A percentile compares a stretch with the other conserved stretches of the same genome.
These are phyloP conservation scores for Euphorbia schlechtendalii DNA, from an alignment of 441 rosid species.

Conservation along the genomic window DNA sequence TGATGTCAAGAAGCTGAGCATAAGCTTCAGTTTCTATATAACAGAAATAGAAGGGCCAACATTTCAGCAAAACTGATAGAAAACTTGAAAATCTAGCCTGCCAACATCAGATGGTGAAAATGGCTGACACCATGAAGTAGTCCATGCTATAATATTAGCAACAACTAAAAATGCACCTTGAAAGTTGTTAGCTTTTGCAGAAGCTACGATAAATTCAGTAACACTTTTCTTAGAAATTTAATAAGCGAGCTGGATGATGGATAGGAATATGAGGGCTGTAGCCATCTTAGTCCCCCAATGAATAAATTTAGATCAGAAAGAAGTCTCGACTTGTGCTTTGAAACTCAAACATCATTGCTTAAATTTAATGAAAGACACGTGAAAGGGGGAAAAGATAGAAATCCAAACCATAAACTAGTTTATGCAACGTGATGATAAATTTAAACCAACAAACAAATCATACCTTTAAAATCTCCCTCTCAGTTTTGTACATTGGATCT, in stretches of 20 bases:
- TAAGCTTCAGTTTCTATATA: too few relatives aligned
- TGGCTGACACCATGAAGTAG: too few relatives aligned
- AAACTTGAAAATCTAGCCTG: too few relatives aligned
- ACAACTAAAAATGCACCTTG: too few relatives aligned
- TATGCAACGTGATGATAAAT: background rate
- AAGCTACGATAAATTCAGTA: background rate
- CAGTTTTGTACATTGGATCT: slow-evolving; percentile 78
- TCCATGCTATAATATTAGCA: too few relatives aligned
- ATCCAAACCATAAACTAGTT: background rate
- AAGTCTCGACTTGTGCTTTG: too few relatives aligned
- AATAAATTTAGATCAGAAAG: background rate
- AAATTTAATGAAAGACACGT: background rate
- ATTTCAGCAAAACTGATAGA: too few relatives aligned
- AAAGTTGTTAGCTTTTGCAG: background rate
- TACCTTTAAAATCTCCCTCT: slow-evolving; percentile 78
- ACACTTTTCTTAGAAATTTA: background rate
- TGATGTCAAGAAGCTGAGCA: background rate
- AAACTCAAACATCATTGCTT: background rate
- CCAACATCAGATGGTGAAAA: too few relatives aligned
- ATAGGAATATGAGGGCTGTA: background rate
- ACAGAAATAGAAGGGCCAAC: too few relatives aligned
- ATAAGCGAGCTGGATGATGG: background rate
- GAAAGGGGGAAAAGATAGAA: background rate
- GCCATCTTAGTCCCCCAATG: background rate
- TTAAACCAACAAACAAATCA: slow-evolving; percentile 8